These are phyloP conservation scores for Colletotrichum caudatum DNA, from an alignment of 2,329 filamentous ascomycete genomes.

Conservation along the genomic window DNA sequence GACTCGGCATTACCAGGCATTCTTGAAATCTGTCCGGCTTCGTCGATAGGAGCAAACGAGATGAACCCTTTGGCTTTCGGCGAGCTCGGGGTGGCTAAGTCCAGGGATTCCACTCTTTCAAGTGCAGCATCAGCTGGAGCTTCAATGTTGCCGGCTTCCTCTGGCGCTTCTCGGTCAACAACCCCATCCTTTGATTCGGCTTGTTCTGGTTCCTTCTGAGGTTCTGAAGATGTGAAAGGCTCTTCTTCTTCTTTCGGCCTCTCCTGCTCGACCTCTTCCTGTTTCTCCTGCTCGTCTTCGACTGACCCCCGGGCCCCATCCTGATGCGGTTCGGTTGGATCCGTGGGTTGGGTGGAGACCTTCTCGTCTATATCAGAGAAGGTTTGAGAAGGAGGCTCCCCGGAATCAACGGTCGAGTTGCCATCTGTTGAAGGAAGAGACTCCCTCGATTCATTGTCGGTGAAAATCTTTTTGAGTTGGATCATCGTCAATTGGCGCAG, in stretches of 20 bases:
- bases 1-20: slow-evolving; percentile 2
- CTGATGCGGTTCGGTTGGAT: slow-evolving; percentile 51
- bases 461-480: slow-evolving; percentile 94
- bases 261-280: slow-evolving; percentile 7
- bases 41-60: slow-evolving; percentile 25
- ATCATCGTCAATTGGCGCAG: slow-evolving; percentile 91
- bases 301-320: slow-evolving; percentile 49
- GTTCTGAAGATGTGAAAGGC: slow-evolving; percentile 1
- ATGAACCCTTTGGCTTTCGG: slow-evolving; percentile 46
- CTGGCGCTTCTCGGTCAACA: slow-evolving; percentile 35
- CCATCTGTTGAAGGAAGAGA: slow-evolving; percentile 79
- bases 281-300: slow-evolving; percentile 27
- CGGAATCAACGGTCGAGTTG: slow-evolving; percentile 65
- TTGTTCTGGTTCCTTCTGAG: slow-evolving; percentile 7
- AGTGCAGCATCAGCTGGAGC: slow-evolving; percentile 52
- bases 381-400: slow-evolving; percentile 60
- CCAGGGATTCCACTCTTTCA: slow-evolving; percentile 62
- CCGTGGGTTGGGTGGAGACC: slow-evolving; percentile 56
- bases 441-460: slow-evolving; percentile 87
- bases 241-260: slow-evolving; percentile 2
- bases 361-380: slow-evolving; percentile 63
- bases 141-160: slow-evolving; percentile 50
- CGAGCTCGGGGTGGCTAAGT: slow-evolving; percentile 59
- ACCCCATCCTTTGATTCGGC: slow-evolving; percentile 17
- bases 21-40: slow-evolving; percentile 12